Evolutionary conservation across 441 rosid genomes (phyloP), one percentile per base, ranked within the genome.

Genomic region (Adansonia madagascariensis): DNA sequence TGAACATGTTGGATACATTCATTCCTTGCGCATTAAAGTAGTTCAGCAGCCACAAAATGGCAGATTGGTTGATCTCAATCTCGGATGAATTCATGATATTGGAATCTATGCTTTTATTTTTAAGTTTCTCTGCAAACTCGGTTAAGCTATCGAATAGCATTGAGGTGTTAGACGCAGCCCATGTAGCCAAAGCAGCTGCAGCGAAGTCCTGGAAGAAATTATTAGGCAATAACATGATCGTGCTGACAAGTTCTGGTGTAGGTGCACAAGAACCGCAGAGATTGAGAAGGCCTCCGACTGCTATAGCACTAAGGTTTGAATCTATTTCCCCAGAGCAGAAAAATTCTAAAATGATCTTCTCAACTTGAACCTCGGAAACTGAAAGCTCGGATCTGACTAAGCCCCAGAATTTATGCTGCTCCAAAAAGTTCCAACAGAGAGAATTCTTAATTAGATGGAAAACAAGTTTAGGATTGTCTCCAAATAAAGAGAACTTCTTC

Each of bases 371-470:
- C 39, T 60, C 61, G 53, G 87, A 89, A 44, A 81, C 86, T 27
- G 73, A 50, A 82, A 87, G 81, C 84, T 89, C 91, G 15, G 90
- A 78, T 71, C 87, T 78, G 17, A 85, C 78, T 74, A 89, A 81
- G 68, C 79, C 82, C 91, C 92, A 89, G 47, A 89, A 80, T 55
- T 80, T 87, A 64, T 89, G 84, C 69, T 89, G 92, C 81, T 83
- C 89, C 53, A 83, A 22, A 53, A 39, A 62, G 56, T 78, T 79
- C 92, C 92, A 89, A 14, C 20, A 62, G 27, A 86, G 74, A 71
- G 91, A 86, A 39, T 53, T 78, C 78, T 81, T 84, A 74, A 89
- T 82, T 74, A 89, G 65, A 71, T n/a, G 39, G 6, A 68, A 73
- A 78, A 87, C 75, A 73, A 55, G 59, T 78, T 83, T 84, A 35